Conservation (phyloP, 2,329 filamentous ascomycete genomes). For the Aureobasidium sp. region DNA sequence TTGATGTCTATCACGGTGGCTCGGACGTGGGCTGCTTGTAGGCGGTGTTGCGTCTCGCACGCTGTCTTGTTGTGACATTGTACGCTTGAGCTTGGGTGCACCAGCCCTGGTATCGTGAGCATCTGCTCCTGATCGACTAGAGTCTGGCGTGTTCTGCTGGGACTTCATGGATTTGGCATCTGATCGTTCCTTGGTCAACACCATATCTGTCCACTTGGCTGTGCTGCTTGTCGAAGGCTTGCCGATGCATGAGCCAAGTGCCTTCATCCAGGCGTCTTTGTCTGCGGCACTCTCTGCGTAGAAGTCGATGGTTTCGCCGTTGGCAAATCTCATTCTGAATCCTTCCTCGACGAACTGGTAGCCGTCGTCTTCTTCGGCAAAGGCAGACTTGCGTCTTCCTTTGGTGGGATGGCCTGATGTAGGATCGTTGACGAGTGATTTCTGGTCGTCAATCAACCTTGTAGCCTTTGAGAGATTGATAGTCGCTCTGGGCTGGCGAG, state of each 20-base stretch:
- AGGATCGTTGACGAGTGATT: slow-evolving; percentile 73
- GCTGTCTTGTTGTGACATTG: slow-evolving; percentile 13
- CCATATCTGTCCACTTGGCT: slow-evolving; percentile 50
- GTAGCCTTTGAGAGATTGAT: slow-evolving; percentile 93
- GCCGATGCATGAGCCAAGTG: slow-evolving; percentile 62
- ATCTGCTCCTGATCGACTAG: slow-evolving; percentile 18
- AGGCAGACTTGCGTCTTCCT: slow-evolving; percentile 76
- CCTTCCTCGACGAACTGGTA: slow-evolving; percentile 99
- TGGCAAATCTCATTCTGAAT: slow-evolving; percentile 97
- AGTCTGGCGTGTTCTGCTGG: neutral
- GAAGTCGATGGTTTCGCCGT: slow-evolving; percentile 97
- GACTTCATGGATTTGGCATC: slow-evolving; percentile 8
- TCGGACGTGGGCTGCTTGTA: slow-evolving; percentile 19
- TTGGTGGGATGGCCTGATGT: slow-evolving; percentile 56
- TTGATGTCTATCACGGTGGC: slow-evolving; percentile 23
- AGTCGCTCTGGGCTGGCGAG: slow-evolving; percentile 86
- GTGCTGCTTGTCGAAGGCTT: slow-evolving; percentile 45
- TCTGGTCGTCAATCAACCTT: slow-evolving; percentile 87
- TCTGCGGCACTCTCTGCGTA: slow-evolving; percentile 83
- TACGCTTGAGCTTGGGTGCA: slow-evolving; percentile 13
- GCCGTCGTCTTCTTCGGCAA: slow-evolving; percentile 95
- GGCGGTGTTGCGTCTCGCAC: slow-evolving; percentile 24
- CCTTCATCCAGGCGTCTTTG: slow-evolving; percentile 93
- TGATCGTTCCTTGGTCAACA: slow-evolving; percentile 30
- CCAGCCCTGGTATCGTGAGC: slow-evolving; percentile 16